Conservation (phyloP, 495 filamentous ascomycete genomes). For the Hypoxylon trugodes region DNA sequence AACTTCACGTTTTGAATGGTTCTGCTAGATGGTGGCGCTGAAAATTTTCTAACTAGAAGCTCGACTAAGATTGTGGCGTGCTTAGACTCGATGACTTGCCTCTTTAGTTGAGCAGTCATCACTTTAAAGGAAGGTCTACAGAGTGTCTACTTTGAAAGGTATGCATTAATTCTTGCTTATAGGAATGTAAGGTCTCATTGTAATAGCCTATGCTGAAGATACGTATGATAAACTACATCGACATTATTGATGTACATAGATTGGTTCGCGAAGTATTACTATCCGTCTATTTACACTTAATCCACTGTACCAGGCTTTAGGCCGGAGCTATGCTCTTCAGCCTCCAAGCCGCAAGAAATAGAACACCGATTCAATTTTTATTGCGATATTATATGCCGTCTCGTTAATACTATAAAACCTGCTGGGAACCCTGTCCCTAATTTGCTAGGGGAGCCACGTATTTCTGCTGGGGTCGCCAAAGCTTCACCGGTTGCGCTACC, state of each 20-base stretch:
- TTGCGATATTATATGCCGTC: neutral
- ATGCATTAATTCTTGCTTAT: too few relatives aligned
- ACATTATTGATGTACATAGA: too few relatives aligned
- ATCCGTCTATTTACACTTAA: too few relatives aligned
- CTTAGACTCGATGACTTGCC: neutral
- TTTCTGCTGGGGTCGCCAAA: slow-evolving; percentile 42
- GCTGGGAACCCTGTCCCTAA: slow-evolving; percentile 3
- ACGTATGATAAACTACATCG: too few relatives aligned
- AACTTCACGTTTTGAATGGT: neutral
- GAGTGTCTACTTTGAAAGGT: too few relatives aligned
- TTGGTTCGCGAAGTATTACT: neutral
- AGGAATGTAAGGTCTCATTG: too few relatives aligned
- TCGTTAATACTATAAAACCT: neutral
- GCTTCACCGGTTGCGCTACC: slow-evolving; percentile 42
- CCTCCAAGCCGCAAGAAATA: too few relatives aligned
- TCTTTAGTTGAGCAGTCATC: neutral
- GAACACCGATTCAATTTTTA: too few relatives aligned
- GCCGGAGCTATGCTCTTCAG: too few relatives aligned
- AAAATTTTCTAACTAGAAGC: slow-evolving; percentile 2
- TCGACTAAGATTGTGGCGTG: slow-evolving; percentile 7
- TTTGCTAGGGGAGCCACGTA: slow-evolving; percentile 37
- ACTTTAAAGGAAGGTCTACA: neutral
- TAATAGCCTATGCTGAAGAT: too few relatives aligned
- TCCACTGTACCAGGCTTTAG: too few relatives aligned
- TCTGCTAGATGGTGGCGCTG: neutral